Percentiles rank a stretch among this genome's conserved stretches.
phyloP scores from a whole-genome alignment of 805 yeast genomes.

The Wickerhamomyces mucosus region DNA sequence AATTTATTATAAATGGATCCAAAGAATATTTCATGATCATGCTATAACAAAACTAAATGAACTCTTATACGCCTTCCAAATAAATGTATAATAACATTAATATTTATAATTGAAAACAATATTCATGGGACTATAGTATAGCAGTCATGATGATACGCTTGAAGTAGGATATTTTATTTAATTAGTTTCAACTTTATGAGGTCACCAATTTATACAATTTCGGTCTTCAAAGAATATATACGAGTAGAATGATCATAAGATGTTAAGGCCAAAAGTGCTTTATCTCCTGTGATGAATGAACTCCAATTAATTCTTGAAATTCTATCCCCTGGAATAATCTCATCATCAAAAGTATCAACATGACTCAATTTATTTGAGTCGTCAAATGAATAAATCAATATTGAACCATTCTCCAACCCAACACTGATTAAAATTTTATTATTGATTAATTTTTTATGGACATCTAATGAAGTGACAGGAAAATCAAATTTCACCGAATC shows the following conservation, averaged over 20 bases:
- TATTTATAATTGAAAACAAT: too few relatives aligned
- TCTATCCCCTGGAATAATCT: slow-evolving; percentile 49
- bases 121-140: too few relatives aligned
- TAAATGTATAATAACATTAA: too few relatives aligned
- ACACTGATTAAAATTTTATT: slow-evolving; percentile 36
- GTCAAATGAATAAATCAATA: slow-evolving; percentile 34
- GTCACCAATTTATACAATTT: slow-evolving; percentile 1
- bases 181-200: background rate
- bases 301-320: slow-evolving; percentile 57
- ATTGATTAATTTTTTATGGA: slow-evolving; percentile 24
- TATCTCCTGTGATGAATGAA: slow-evolving; percentile 10
- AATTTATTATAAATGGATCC: too few relatives aligned
- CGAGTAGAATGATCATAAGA: slow-evolving; percentile 55
- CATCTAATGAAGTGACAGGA: slow-evolving; percentile 64
- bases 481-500: slow-evolving; percentile 34
- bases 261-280: slow-evolving; percentile 43
- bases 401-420: slow-evolving; percentile 65
- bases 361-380: slow-evolving; percentile 19
- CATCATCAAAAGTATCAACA: slow-evolving; percentile 25
- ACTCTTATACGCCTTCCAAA: too few relatives aligned
- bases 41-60: too few relatives aligned
- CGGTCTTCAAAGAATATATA: slow-evolving; percentile 22
- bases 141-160: too few relatives aligned
- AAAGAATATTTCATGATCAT: too few relatives aligned
- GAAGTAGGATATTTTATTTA: background rate